phyloP scores from a whole-genome alignment of 1,139 yeast species.

The Hansenula lynferdii region DNA sequence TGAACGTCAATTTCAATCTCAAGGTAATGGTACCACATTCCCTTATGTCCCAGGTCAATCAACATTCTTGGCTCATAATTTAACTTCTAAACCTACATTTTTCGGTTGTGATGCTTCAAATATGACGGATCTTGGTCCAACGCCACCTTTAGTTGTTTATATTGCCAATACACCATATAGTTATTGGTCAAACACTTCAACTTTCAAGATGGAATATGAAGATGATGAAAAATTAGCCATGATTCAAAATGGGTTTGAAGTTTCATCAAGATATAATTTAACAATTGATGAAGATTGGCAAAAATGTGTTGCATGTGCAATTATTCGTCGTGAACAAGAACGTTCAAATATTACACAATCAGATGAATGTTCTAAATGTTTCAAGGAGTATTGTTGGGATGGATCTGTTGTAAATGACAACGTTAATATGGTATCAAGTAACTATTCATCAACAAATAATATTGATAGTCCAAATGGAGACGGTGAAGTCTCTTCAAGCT shows the following conservation, averaged over 20 bases:
- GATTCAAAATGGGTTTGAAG: slow-evolving; percentile 78
- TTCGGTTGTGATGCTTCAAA: slow-evolving; percentile 81
- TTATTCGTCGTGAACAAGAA: slow-evolving; percentile 78
- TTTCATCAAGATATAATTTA: slow-evolving; percentile 64
- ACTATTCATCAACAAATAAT: slow-evolving; percentile 7
- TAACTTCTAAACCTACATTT: slow-evolving; percentile 64
- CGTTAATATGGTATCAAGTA: neutral
- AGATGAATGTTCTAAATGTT: slow-evolving; percentile 71
- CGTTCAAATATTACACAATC: slow-evolving; percentile 59
- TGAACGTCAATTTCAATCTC: slow-evolving; percentile 60
- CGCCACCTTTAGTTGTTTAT: slow-evolving; percentile 76
- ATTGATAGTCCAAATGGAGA: slow-evolving; percentile 5
- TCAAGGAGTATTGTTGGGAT: slow-evolving; percentile 79
- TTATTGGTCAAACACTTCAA: slow-evolving; percentile 64
- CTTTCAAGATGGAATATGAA: slow-evolving; percentile 61
- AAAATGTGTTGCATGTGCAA: slow-evolving; percentile 85
- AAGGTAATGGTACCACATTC: slow-evolving; percentile 64
- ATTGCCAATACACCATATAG: slow-evolving; percentile 75
- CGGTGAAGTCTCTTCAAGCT: slow-evolving; percentile 4
- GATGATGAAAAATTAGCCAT: slow-evolving; percentile 53
- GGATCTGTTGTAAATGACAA: slow-evolving; percentile 33
- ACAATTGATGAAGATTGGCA: slow-evolving; percentile 73
- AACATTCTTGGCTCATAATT: slow-evolving; percentile 56
- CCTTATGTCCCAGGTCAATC: slow-evolving; percentile 81
- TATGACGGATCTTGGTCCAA: slow-evolving; percentile 45